Evolutionary conservation across 306 rosid genomes (phyloP).

Genomic region (Ziziphus jujuba): DNA sequence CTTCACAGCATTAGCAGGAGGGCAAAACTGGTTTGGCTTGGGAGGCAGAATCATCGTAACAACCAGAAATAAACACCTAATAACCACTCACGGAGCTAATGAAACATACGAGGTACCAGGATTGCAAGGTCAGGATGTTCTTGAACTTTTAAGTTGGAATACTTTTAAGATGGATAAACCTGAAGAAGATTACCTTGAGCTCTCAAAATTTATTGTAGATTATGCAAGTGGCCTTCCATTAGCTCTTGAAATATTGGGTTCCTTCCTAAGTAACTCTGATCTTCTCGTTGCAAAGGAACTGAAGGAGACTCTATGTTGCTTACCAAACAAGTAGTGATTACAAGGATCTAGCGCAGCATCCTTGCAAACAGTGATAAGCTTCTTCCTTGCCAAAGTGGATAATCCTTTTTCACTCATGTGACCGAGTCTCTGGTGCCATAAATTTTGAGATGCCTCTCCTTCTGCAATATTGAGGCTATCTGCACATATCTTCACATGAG

Average conservation of each 20-base stretch:
- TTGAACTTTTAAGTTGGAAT: neutral
- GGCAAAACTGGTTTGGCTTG: neutral
- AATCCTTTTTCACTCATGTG: too few species aligned
- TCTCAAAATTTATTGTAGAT: neutral
- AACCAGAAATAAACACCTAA: neutral
- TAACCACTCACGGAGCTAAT: neutral
- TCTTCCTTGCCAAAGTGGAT: too few species aligned
- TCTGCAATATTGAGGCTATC: too few species aligned
- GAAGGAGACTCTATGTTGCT: too few species aligned
- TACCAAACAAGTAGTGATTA: too few species aligned
- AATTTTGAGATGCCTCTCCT: too few species aligned
- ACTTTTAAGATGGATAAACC: neutral
- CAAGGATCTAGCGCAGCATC: too few species aligned
- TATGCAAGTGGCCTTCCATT: neutral
- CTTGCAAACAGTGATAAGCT: too few species aligned
- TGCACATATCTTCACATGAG: too few species aligned
- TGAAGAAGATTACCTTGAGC: neutral
- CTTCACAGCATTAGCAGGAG: neutral
- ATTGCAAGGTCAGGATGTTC: neutral
- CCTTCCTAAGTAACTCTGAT: too few species aligned
- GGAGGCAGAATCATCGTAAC: neutral
- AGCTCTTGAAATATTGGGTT: neutral
- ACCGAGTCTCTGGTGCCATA: too few species aligned
- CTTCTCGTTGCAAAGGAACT: too few species aligned
- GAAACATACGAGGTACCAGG: neutral